Percentiles rank a stretch among this genome's conserved stretches.
These are phyloP conservation scores for Coemansia sp. DNA, from an alignment of 192 early-diverging fungal species.

Conservation along the genomic window DNA sequence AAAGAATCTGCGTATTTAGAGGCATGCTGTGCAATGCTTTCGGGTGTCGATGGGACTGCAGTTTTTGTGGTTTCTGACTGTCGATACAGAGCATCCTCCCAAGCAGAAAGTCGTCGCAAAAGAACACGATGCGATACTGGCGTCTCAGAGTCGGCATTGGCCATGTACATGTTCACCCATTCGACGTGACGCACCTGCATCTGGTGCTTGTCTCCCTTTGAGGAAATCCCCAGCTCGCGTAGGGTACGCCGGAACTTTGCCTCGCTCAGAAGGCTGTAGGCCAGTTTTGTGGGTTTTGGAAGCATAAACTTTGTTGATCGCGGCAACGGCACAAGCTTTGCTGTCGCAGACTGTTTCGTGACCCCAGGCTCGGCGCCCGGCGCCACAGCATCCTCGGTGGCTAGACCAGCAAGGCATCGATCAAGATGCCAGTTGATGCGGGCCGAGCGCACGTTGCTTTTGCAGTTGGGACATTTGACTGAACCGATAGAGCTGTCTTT, in stretches of 20 bases:
- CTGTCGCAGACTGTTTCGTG: background rate
- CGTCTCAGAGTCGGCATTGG: conserved; percentile 44
- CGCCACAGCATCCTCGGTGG: conserved; percentile 1
- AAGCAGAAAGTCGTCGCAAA: conserved; percentile 27
- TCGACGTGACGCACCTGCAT: conserved; percentile 52
- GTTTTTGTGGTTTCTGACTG: conserved; percentile 11
- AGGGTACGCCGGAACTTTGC: conserved; percentile 49
- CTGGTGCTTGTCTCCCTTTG: conserved; percentile 50
- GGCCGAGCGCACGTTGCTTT: conserved; percentile 20
- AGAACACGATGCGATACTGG: conserved; percentile 36
- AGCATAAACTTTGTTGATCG: conserved; percentile 18
- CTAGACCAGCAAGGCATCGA: conserved; percentile 32
- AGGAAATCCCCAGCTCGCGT: conserved; percentile 47
- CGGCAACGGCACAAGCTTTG: conserved; percentile 8
- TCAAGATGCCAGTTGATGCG: conserved; percentile 53
- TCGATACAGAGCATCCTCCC: conserved; percentile 32
- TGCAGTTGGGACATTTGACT: conserved; percentile 50
- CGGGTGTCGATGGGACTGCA: background rate
- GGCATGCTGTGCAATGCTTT: conserved; percentile 21
- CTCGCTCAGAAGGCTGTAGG: conserved; percentile 51
- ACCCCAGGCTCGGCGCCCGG: background rate
- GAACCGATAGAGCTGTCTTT: background rate
- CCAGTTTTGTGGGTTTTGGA: conserved; percentile 53
- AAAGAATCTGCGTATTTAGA: conserved; percentile 44
- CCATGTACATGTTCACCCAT: conserved; percentile 56